phyloP scores from a whole-genome alignment of 768 basidiomycete species.

The Strobilomyces confusus region DNA sequence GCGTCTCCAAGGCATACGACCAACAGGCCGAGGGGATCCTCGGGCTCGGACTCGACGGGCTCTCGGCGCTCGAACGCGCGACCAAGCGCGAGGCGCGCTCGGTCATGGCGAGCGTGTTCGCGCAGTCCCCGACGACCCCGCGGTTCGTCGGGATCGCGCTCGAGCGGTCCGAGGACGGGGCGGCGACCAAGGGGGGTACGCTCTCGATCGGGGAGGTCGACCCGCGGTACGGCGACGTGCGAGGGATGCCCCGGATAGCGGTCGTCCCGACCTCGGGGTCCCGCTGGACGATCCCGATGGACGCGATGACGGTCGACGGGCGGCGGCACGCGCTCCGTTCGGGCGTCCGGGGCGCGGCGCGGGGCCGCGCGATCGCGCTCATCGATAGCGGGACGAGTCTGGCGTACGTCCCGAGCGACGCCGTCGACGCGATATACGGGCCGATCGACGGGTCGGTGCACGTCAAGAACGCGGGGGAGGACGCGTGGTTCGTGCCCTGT shows the following conservation, averaged over 20 bases:
- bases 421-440: constrained; percentile 38
- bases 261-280: constrained; percentile 33
- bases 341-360: constrained; percentile 26
- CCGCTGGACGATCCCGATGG: constrained; percentile 42
- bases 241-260: constrained; percentile 28
- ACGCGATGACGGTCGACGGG: constrained; percentile 35
- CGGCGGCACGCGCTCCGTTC: constrained; percentile 28
- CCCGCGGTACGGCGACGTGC: constrained; percentile 29
- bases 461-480: constrained; percentile 23
- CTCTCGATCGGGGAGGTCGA: constrained; percentile 44
- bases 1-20: constrained; percentile 14
- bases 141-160: constrained; percentile 43
- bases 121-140: constrained; percentile 29
- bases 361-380: constrained; percentile 33
- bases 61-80: constrained; percentile 22
- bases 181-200: constrained; percentile 38
- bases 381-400: constrained; percentile 44
- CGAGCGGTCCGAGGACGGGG: constrained; percentile 37
- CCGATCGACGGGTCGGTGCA: constrained; percentile 35
- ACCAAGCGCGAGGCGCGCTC: constrained; percentile 21
- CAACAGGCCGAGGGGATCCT: constrained; percentile 22
- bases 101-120: constrained; percentile 39
- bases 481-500: constrained; percentile 38
- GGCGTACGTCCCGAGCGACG: constrained; percentile 32
- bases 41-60: constrained; percentile 25